Evolutionary conservation across 164 flowering plant genomes (phyloP).

Genomic region (Stephania yunnanensis): DNA sequence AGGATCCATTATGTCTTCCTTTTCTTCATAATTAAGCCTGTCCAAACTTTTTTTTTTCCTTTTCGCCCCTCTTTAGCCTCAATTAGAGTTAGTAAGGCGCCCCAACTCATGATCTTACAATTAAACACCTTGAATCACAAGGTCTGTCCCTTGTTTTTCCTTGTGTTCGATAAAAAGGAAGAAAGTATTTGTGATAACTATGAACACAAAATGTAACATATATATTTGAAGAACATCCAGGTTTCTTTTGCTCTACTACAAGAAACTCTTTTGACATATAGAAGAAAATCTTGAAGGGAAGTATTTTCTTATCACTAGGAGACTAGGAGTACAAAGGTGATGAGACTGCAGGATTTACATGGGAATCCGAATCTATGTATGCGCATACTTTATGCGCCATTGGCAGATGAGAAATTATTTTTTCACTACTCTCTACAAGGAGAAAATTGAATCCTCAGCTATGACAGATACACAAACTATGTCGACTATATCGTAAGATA

Average conservation of each 20-base stretch:
- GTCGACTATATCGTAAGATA: constrained; percentile 50
- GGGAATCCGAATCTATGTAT: background rate
- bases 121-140: too few relatives aligned
- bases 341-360: constrained; percentile 5
- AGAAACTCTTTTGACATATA: background rate
- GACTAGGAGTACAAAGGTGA: background rate
- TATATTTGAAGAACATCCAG: background rate
- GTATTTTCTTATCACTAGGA: background rate
- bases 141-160: too few relatives aligned
- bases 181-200: too few relatives aligned
- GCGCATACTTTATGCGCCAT: background rate
- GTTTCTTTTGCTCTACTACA: background rate
- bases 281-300: background rate
- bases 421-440: background rate
- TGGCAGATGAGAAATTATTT: background rate
- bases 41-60: too few relatives aligned
- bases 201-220: background rate
- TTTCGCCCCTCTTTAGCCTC: background rate
- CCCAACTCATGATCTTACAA: too few relatives aligned
- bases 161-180: too few relatives aligned
- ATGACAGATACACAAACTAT: background rate
- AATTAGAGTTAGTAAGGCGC: background rate
- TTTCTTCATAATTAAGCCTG: background rate
- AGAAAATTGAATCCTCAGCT: background rate
- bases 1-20: too few relatives aligned